A percentile compares a stretch with the other conserved stretches of the same genome.
Conservation (phyloP, 495 filamentous ascomycete species). For the Xylaria cubensis region DNA sequence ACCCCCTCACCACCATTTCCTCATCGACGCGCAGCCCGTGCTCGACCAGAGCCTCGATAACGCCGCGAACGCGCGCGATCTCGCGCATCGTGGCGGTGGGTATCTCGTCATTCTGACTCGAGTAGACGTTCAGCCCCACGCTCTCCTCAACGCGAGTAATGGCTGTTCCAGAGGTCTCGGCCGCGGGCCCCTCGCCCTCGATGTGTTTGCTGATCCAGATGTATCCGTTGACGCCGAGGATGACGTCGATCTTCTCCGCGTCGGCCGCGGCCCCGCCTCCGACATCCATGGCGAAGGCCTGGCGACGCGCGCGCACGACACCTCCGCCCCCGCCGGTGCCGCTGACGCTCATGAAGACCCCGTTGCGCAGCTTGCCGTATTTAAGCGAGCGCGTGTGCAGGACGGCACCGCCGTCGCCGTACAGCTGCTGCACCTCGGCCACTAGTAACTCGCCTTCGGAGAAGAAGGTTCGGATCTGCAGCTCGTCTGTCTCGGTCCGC, state of each 20-base stretch:
- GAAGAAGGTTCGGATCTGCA: slow-evolving; percentile 94
- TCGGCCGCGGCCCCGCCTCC: slow-evolving; percentile 66
- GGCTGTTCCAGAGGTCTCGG: slow-evolving; percentile 47
- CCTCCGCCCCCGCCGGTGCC: slow-evolving; percentile 83
- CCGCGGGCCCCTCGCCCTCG: slow-evolving; percentile 52
- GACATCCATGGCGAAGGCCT: slow-evolving; percentile 82
- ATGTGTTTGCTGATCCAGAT: slow-evolving; percentile 89
- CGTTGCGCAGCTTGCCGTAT: slow-evolving; percentile 95
- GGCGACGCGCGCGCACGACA: slow-evolving; percentile 78
- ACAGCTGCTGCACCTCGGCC: slow-evolving; percentile 88
- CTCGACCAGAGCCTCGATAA: slow-evolving; percentile 81
- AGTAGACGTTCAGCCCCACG: slow-evolving; percentile 73
- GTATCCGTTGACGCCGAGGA: slow-evolving; percentile 94
- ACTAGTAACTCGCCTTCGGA: slow-evolving; percentile 87
- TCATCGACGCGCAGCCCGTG: slow-evolving; percentile 87
- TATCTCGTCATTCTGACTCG: slow-evolving; percentile 88
- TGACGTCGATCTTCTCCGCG: slow-evolving; percentile 79
- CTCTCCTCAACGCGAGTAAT: slow-evolving; percentile 88
- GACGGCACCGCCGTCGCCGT: slow-evolving; percentile 78
- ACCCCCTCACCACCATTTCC: slow-evolving; percentile 83
- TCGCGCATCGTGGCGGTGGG: slow-evolving; percentile 76
- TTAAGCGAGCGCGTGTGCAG: slow-evolving; percentile 89
- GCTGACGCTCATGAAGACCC: slow-evolving; percentile 79
- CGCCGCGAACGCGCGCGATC: slow-evolving; percentile 80
- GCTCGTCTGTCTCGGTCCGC: slow-evolving; percentile 90